Conservation (phyloP, 768 basidiomycete genomes). For the Serendipita vermifera region DNA sequence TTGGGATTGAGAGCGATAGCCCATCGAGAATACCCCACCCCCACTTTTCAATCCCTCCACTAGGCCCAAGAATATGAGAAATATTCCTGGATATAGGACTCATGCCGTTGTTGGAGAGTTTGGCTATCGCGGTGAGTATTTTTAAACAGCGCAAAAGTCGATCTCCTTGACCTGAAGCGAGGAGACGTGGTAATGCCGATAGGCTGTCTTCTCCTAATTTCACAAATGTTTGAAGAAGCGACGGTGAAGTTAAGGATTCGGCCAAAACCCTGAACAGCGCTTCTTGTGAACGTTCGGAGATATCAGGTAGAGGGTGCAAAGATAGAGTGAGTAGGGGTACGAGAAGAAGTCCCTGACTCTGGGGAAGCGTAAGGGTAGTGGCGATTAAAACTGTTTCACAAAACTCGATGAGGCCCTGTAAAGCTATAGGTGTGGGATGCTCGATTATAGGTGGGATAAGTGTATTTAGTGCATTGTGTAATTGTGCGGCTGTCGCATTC, state of each 20-base stretch:
- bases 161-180: slow-evolving; percentile 36
- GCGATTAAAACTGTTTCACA: slow-evolving; percentile 40
- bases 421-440: slow-evolving; percentile 58
- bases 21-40: slow-evolving; percentile 74
- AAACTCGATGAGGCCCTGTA: slow-evolving; percentile 42
- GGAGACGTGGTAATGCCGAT: slow-evolving; percentile 53
- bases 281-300: slow-evolving; percentile 37
- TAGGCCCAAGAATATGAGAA: slow-evolving; percentile 59
- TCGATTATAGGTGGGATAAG: slow-evolving; percentile 49
- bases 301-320: slow-evolving; percentile 40
- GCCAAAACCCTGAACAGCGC: slow-evolving; percentile 36
- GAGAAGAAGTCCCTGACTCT: slow-evolving; percentile 51
- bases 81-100: slow-evolving; percentile 39
- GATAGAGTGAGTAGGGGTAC: slow-evolving; percentile 63
- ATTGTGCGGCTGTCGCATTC: slow-evolving; percentile 63
- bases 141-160: neutral
- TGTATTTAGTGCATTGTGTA: slow-evolving; percentile 70
- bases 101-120: neutral
- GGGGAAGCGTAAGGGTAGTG: slow-evolving; percentile 52
- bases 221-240: slow-evolving; percentile 43
- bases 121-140: neutral
- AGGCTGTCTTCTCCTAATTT: slow-evolving; percentile 54
- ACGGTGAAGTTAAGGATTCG: slow-evolving; percentile 29
- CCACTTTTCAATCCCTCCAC: slow-evolving; percentile 82
- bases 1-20: slow-evolving; percentile 56